phyloP scores from a whole-genome alignment of 225 moss, liverwort and hornwort genomes.

The Takakia lepidozioides region DNA sequence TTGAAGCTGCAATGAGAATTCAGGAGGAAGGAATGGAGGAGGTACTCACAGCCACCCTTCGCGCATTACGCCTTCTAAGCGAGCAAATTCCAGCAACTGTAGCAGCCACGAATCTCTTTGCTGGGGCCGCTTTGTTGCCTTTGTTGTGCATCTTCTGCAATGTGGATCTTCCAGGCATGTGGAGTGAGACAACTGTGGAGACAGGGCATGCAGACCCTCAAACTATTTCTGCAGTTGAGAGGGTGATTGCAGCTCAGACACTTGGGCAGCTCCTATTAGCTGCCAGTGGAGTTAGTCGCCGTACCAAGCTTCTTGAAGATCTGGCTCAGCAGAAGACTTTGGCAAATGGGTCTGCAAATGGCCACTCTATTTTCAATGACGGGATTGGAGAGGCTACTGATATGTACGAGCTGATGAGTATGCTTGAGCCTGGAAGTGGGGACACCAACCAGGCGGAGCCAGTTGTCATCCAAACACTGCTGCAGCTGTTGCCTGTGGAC shows the following conservation, averaged over 20 bases:
- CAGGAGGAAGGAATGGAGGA: constrained; percentile 46
- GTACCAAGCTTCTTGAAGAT: constrained; percentile 82
- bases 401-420: constrained; percentile 83
- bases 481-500: constrained; percentile 80
- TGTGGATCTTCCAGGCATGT: constrained; percentile 53
- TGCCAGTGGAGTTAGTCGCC: constrained; percentile 91
- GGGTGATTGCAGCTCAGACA: constrained; percentile 71
- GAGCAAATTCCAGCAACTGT: constrained; percentile 85
- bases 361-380: constrained; percentile 46
- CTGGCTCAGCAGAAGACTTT: constrained; percentile 71
- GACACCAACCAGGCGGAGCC: constrained; percentile 43
- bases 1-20: constrained; percentile 59
- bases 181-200: constrained; percentile 21
- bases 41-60: constrained; percentile 66
- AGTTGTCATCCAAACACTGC: constrained; percentile 62
- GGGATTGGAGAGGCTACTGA: constrained; percentile 90
- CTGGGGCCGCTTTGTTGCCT: constrained; percentile 72
- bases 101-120: constrained; percentile 69
- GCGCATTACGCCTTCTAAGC: constrained; percentile 70
- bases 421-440: constrained; percentile 52
- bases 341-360: constrained; percentile 71
- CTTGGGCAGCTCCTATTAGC: constrained; percentile 93
- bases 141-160: constrained; percentile 77
- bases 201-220: constrained; percentile 6
- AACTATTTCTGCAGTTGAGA: constrained; percentile 39